Conservation (phyloP, 75 land plant genomes). For the Pseudotsuga menziesii region DNA sequence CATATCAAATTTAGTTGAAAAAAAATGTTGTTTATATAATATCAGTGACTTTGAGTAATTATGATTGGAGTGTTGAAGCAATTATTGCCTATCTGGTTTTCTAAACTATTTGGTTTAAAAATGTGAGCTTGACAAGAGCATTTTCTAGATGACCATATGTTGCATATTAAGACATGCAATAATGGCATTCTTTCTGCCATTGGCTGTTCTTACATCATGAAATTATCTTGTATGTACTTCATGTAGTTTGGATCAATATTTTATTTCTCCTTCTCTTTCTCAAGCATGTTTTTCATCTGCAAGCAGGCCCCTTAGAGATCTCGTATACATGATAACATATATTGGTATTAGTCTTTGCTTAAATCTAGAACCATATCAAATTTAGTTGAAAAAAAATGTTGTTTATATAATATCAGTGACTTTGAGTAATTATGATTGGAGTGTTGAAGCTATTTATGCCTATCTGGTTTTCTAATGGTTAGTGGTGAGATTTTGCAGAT, state of each 20-base stretch:
- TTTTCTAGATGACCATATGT: neutral
- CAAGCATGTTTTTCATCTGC: neutral
- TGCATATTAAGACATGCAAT: neutral
- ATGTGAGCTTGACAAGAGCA: neutral
- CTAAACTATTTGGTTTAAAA: neutral
- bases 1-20: neutral
- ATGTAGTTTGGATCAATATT: neutral
- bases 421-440: neutral
- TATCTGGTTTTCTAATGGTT: neutral
- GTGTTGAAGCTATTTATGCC: neutral
- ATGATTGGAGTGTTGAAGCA: neutral
- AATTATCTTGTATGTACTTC: neutral
- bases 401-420: neutral
- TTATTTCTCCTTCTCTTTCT: neutral
- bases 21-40: too few species aligned
- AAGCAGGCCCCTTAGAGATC: neutral
- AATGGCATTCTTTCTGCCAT: too few species aligned
- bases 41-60: neutral
- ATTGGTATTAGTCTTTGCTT: neutral
- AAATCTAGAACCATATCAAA: neutral
- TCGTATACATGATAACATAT: neutral
- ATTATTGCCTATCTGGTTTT: neutral
- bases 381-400: neutral
- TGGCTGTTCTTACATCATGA: neutral
- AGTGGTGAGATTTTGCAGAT: slow-evolving; percentile 43